Percentiles rank a stretch among this genome's conserved stretches.
Evolutionary conservation across 306 rosid species (phyloP).

Genomic region (Cajanus cajan): DNA sequence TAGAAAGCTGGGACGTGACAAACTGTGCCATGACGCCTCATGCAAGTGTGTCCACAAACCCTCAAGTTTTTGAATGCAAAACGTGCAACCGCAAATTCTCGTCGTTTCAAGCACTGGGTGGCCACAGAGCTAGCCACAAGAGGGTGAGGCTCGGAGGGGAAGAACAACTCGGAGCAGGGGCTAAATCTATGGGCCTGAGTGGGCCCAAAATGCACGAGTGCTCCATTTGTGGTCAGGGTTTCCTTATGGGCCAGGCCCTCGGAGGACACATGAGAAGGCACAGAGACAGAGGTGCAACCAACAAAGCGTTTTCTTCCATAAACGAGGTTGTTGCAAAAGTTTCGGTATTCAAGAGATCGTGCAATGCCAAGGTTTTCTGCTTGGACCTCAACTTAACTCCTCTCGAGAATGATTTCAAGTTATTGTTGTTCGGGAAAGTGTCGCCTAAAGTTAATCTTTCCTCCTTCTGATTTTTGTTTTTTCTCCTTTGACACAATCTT

Average conservation of each 20-base stretch:
- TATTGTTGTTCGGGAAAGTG: background rate
- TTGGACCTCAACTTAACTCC: background rate
- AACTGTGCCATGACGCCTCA: background rate
- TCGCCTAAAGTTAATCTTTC: background rate
- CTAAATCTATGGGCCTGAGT: no score
- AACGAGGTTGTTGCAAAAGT: background rate
- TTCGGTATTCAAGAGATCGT: background rate
- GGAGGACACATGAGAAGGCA: conserved; percentile 23
- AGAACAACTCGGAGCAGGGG: no score
- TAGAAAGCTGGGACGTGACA: background rate
- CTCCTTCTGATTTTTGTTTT: background rate
- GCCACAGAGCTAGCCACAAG: conserved; percentile 89
- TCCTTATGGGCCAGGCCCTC: background rate
- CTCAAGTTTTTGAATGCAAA: conserved; percentile 58
- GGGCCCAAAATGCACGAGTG: no score
- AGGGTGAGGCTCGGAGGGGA: conserved; percentile 24
- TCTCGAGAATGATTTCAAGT: background rate
- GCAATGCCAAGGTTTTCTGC: background rate
- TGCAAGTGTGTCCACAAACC: conserved; percentile 13
- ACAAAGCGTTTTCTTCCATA: background rate
- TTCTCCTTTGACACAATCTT: background rate
- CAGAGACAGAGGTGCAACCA: conserved; percentile 30
- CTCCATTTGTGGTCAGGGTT: background rate
- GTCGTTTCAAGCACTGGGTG: conserved; percentile 88
- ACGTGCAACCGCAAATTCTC: conserved; percentile 70